Evolutionary conservation across 2,329 filamentous ascomycete genomes (phyloP).

Genomic region (Xylaria arbuscula): DNA sequence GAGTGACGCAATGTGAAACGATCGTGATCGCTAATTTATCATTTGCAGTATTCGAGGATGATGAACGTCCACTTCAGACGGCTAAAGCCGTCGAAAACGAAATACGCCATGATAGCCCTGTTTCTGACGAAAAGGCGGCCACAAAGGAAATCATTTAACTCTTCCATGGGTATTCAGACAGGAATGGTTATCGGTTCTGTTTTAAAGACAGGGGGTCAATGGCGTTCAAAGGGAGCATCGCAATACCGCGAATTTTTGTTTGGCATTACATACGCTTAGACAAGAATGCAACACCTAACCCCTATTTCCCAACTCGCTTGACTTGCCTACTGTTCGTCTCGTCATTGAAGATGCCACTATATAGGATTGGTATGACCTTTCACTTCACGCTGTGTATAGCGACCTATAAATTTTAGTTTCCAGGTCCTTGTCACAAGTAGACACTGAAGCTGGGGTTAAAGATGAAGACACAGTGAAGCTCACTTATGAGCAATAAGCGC

Average conservation of each 20-base stretch:
- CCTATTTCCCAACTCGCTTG: not conserved
- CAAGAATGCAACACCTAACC: not conserved
- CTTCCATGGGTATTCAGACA: not conserved
- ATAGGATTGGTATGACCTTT: no score
- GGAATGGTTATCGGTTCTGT: no score
- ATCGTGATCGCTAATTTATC: slow-evolving; percentile 27
- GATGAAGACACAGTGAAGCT: not conserved
- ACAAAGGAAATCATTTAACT: slow-evolving; percentile 37
- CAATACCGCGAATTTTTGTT: not conserved
- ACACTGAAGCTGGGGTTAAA: not conserved
- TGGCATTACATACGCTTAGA: not conserved
- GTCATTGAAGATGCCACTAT: not conserved
- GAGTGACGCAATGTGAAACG: not conserved
- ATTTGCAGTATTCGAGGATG: slow-evolving; percentile 47
- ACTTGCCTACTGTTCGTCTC: not conserved
- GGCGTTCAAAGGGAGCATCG: not conserved
- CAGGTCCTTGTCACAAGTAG: not conserved
- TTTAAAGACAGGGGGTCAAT: not conserved
- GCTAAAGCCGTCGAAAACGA: slow-evolving; percentile 47
- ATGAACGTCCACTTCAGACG: slow-evolving; percentile 41
- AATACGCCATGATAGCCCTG: slow-evolving; percentile 42
- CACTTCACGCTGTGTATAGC: no score
- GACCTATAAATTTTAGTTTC: not conserved
- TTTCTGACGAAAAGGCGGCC: slow-evolving; percentile 39
- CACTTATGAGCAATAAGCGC: not conserved